Conservation (phyloP, 129 eudicot species). For the Arctium lappa region DNA sequence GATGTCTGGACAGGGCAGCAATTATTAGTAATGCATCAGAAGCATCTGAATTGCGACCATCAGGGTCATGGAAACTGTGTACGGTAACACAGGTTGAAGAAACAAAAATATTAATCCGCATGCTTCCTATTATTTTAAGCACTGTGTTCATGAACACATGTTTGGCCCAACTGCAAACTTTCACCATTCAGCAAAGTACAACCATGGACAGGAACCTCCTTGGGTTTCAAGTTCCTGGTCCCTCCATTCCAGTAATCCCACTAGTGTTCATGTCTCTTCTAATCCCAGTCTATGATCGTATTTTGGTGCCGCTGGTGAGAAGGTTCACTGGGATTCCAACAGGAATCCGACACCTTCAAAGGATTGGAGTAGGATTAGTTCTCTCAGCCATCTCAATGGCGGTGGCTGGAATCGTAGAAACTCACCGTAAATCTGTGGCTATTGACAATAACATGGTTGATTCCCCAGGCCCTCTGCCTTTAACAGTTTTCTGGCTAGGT, state of each 20-base stretch:
- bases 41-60: conserved; percentile 15
- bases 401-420: conserved; percentile 63
- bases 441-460: conserved; percentile 57
- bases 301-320: conserved; percentile 53
- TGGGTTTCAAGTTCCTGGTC: conserved; percentile 58
- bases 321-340: conserved; percentile 62
- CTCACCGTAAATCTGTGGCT: conserved; percentile 59
- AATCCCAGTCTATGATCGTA: conserved; percentile 63
- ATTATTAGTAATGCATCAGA: conserved; percentile 27
- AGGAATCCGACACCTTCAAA: conserved; percentile 69
- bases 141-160: conserved; percentile 88
- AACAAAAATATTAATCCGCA: conserved; percentile 62
- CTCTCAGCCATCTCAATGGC: conserved; percentile 73
- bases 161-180: conserved; percentile 78
- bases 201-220: conserved; percentile 63
- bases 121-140: conserved; percentile 74
- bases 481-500: conserved; percentile 72
- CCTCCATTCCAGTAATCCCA: conserved; percentile 71
- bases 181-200: conserved; percentile 73
- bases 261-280: conserved; percentile 48
- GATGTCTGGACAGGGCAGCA: conserved; percentile 69
- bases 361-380: conserved; percentile 66
- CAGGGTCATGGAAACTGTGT: conserved; percentile 61
- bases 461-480: conserved; percentile 53
- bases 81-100: conserved; percentile 79